Base-by-base conservation (phyloP, 306 rosid genomes). In the Abrus precatorius region DNA sequence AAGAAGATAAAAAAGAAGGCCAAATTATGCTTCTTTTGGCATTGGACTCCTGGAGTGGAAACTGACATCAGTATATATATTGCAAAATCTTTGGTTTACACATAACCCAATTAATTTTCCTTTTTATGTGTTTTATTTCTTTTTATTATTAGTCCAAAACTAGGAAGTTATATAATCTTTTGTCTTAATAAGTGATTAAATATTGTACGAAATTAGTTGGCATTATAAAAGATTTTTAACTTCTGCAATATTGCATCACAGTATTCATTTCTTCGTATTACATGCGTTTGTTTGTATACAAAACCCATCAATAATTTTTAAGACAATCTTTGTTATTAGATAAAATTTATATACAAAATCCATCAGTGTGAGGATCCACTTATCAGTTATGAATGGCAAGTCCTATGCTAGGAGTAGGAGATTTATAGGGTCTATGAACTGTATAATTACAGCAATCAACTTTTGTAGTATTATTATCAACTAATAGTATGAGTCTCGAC, bases 141-240 rank as follows among this genome's bases (percentile, higher is more conserved):
- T 76, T 80, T 76, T 86, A 76, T 80, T 77, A 54, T 76, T 59
- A 14, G 55, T 52, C 82, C 79, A 14, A 72, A 76, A 72, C 53
- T 27, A 76, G 84, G n/a, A 84, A 84, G 56, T 84, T 86, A 84
- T 76, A 73, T 72, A 84, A 83, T 86, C 82, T 76, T 66, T 75
- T 40, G 50, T 66, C 71, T 64, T 78, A 50, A 86, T 67, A 72
- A 71, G 67, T 48, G 57, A 83, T 45, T 67, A 11, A 63, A 55
- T 72, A 66, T 45, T 70, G 43, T 62, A 40, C 76, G 7, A 4
- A 30, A 48, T 30, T 63, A 49, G 86, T 63, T 74, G 82, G 40
- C 75, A 79, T 72, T 36, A 44, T 63, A 62, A 11, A 70, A n/a
- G 81, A 62, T 63, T 32, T 52, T 82, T 78, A 56, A 78, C 65